Conservation (phyloP, 1,284 basidiomycete genomes). For the Puccinia novopanici region DNA sequence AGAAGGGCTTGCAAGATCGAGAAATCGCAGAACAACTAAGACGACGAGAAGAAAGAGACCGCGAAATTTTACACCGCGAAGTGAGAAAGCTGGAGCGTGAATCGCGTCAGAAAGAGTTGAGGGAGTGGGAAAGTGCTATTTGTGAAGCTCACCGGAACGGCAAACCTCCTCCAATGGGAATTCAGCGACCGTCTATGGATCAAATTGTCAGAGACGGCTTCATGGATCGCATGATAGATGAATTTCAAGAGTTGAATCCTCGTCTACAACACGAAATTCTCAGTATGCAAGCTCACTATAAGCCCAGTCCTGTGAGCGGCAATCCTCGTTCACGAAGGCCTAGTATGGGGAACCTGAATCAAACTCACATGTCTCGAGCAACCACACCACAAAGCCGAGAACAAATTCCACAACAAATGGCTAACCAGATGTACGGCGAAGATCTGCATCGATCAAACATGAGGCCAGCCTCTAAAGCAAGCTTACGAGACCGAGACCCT, state of each 20-base stretch:
- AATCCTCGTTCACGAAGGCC: not conserved
- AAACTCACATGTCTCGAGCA: not conserved
- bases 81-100: conserved; percentile 36
- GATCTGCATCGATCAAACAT: not conserved
- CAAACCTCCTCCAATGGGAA: conserved; percentile 42
- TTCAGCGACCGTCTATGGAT: conserved; percentile 34
- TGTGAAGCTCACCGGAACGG: conserved; percentile 16
- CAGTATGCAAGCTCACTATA: conserved; percentile 22
- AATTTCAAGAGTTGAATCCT: conserved; percentile 35
- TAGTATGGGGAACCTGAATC: conserved; percentile 10
- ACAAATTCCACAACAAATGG: conserved; percentile 14
- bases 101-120: conserved; percentile 13
- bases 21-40: conserved; percentile 40
- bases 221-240: conserved; percentile 23
- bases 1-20: conserved; percentile 48
- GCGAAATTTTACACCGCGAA: conserved; percentile 25
- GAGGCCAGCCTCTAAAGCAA: conserved; percentile 19
- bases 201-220: conserved; percentile 32
- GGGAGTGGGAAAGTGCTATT: conserved; percentile 26
- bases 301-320: conserved; percentile 3
- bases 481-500: conserved; percentile 14
- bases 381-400: conserved; percentile 12
- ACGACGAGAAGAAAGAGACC: conserved; percentile 40
- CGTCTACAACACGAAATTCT: conserved; percentile 42
- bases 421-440: not conserved